A percentile compares a stretch with the other conserved stretches of the same genome.
Conservation (phyloP, 73 alveolate genomes). For the Paramecium octaurelia region DNA sequence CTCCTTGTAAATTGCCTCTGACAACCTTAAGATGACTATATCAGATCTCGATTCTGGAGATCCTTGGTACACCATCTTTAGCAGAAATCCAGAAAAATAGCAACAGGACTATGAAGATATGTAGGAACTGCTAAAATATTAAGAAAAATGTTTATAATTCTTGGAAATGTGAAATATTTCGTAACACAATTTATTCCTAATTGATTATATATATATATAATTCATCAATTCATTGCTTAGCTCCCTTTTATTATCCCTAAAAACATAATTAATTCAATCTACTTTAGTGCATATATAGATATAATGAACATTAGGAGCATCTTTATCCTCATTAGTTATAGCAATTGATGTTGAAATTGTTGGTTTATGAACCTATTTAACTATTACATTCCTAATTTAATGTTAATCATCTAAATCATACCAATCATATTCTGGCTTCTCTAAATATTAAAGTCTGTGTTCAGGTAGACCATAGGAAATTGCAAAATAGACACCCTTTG, state of each 20-base stretch:
- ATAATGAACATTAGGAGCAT: constrained; percentile 93
- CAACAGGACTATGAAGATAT: background rate
- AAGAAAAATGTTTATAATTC: background rate
- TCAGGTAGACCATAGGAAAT: constrained; percentile 95
- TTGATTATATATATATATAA: background rate
- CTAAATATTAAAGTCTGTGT: constrained; percentile 82
- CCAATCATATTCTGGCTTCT: constrained; percentile 84
- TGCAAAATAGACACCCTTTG: constrained; percentile 94
- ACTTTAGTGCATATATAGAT: constrained; percentile 83
- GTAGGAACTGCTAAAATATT: background rate
- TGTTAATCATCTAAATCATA: background rate
- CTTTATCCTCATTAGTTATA: constrained; percentile 91
- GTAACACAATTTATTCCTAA: background rate
- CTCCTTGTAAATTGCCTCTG: background rate
- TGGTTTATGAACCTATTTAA: constrained; percentile 94
- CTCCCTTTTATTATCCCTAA: constrained; percentile 35
- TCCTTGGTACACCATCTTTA: background rate
- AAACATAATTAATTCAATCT: background rate
- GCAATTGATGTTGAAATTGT: constrained; percentile 82
- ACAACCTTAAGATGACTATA: background rate
- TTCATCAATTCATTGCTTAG: background rate
- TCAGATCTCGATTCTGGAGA: background rate
- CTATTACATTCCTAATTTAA: constrained; percentile 64
- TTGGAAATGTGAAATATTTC: background rate
- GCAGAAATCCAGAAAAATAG: background rate